Evolutionary conservation across 179 eudicot genomes (phyloP).

Genomic region (Vitellaria paradoxa): DNA sequence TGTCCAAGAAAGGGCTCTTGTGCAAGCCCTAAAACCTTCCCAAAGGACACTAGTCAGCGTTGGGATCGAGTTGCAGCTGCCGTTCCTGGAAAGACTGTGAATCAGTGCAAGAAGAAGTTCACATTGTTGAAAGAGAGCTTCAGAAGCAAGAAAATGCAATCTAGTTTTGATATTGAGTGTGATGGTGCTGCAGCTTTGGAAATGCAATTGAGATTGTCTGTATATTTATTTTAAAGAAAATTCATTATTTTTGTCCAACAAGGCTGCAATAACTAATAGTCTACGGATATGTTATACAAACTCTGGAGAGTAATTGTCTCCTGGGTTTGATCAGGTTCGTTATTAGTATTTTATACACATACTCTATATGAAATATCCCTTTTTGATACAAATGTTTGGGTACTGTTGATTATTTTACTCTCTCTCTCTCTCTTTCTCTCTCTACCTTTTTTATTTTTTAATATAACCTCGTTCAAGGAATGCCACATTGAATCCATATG

Average conservation of each 20-base stretch:
- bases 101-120: slow-evolving; percentile 91
- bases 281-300: background rate
- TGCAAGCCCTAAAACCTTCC: slow-evolving; percentile 91
- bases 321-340: background rate
- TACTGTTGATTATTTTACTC: slow-evolving; percentile 48
- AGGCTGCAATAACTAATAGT: background rate
- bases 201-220: background rate
- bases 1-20: slow-evolving; percentile 86
- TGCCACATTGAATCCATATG: no score
- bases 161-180: background rate
- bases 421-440: background rate
- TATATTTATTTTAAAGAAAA: background rate
- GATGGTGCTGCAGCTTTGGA: background rate
- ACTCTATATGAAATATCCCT: background rate
- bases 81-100: slow-evolving; percentile 87
- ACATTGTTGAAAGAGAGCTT: slow-evolving; percentile 75
- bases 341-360: background rate
- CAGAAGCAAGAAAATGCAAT: slow-evolving; percentile 56
- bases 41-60: slow-evolving; percentile 79
- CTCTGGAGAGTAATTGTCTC: background rate
- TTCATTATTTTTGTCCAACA: background rate
- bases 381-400: slow-evolving; percentile 26
- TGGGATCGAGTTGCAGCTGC: slow-evolving; percentile 99
- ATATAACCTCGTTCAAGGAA: no score
- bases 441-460: background rate